Evolutionary conservation across 1,284 basidiomycete species (phyloP).

Genomic region (Rhizoctonia solani): DNA sequence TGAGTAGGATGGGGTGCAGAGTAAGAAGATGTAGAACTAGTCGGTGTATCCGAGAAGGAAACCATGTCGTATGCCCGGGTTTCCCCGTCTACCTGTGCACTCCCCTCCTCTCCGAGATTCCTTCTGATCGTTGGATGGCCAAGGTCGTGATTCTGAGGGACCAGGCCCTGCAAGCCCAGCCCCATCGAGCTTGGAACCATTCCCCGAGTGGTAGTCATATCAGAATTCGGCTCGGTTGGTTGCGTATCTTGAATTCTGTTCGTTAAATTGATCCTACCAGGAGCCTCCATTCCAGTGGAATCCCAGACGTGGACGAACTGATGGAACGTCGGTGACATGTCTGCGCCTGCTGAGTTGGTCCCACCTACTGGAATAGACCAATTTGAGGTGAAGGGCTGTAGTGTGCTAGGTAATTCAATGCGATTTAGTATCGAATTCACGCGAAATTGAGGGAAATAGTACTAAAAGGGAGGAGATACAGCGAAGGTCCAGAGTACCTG

Average conservation of each 20-base stretch:
- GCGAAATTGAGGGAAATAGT: background rate
- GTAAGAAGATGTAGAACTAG: background rate
- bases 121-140: background rate
- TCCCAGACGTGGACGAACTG: conserved; percentile 3
- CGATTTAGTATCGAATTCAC: background rate
- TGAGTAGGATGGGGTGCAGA: background rate
- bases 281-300: background rate
- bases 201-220: background rate
- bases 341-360: background rate
- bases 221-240: too few species aligned
- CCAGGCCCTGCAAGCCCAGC: too few species aligned
- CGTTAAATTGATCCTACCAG: background rate
- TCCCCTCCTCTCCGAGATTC: background rate
- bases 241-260: background rate
- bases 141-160: too few species aligned
- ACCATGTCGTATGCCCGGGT: background rate
- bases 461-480: background rate
- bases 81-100: background rate
- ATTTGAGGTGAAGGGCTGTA: background rate
- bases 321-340: background rate
- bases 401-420: background rate
- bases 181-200: background rate
- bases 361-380: background rate
- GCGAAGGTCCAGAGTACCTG: background rate
- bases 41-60: background rate